These are phyloP conservation scores for Pichia gijzeniarum DNA, from an alignment of 805 yeast genomes.

Conservation along the genomic window DNA sequence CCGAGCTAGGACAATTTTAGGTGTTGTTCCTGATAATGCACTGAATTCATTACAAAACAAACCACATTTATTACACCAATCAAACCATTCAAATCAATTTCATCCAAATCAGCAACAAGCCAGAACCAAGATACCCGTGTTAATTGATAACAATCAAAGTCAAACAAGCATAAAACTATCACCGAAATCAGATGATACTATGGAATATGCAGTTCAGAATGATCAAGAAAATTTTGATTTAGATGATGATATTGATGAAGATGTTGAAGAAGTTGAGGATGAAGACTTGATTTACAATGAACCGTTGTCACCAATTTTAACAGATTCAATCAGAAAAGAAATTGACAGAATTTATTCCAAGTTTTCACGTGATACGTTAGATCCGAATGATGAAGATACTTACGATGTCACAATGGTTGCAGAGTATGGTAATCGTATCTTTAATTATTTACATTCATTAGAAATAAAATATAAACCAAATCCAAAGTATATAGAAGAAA, in stretches of 20 bases:
- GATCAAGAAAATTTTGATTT: constrained; percentile 7
- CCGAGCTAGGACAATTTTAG: constrained; percentile 23
- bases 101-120: constrained; percentile 1
- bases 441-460: constrained; percentile 65
- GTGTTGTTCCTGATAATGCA: constrained; percentile 24
- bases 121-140: constrained; percentile 16
- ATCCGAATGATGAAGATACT: constrained; percentile 76
- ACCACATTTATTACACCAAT: background rate
- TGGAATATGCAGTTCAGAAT: constrained; percentile 6
- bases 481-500: constrained; percentile 62
- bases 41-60: constrained; percentile 16
- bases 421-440: constrained; percentile 85
- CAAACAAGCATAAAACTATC: background rate
- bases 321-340: constrained; percentile 41
- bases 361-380: constrained; percentile 47
- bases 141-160: constrained; percentile 10
- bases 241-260: constrained; percentile 7
- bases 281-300: constrained; percentile 30
- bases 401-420: constrained; percentile 86
- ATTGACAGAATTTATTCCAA: constrained; percentile 44
- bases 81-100: background rate
- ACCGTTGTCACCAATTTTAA: constrained; percentile 58
- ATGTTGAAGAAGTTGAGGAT: constrained; percentile 25
- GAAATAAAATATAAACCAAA: constrained; percentile 69
- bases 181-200: background rate